Conservation (phyloP, 1,284 basidiomycete genomes). For the Cystobasidium sp. region DNA sequence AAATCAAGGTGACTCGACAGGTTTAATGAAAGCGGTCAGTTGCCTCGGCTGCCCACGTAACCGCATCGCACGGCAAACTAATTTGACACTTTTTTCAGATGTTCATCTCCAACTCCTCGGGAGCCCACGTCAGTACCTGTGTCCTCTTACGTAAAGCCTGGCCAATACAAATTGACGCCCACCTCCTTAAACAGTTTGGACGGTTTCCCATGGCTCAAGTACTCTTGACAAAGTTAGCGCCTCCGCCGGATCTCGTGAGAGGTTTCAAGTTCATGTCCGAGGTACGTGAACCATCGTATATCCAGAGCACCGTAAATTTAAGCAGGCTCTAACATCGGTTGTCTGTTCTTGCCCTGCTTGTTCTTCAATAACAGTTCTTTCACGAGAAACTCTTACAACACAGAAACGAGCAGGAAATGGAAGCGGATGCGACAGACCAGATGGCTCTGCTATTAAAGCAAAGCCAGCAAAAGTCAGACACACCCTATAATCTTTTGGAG, state of each 20-base stretch:
- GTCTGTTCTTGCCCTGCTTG: not conserved
- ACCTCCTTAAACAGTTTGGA: not conserved
- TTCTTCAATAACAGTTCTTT: not conserved
- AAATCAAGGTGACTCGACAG: slow-evolving; percentile 6
- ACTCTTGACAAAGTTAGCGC: not conserved
- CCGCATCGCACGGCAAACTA: not conserved
- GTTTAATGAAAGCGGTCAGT: slow-evolving; percentile 7
- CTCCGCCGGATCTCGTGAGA: not conserved
- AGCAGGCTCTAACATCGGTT: not conserved
- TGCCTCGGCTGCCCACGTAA: not conserved
- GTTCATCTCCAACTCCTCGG: not conserved
- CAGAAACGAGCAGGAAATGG: not conserved
- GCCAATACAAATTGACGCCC: not conserved
- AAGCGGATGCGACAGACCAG: not conserved
- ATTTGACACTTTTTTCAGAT: not conserved
- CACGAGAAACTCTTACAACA: slow-evolving; percentile 13
- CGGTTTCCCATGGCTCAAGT: not conserved
- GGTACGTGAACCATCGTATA: not conserved
- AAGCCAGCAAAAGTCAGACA: slow-evolving; percentile 6
- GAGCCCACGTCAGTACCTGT: not conserved
- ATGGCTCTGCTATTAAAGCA: not conserved
- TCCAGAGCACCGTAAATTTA: not conserved
- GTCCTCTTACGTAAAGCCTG: not conserved
- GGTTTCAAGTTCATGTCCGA: slow-evolving; percentile 2
- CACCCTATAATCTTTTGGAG: not conserved